Evolutionary conservation across 257 asterid species (phyloP), one percentile per base, ranked within the genome.

Genomic region (Nicotiana tabacum): DNA sequence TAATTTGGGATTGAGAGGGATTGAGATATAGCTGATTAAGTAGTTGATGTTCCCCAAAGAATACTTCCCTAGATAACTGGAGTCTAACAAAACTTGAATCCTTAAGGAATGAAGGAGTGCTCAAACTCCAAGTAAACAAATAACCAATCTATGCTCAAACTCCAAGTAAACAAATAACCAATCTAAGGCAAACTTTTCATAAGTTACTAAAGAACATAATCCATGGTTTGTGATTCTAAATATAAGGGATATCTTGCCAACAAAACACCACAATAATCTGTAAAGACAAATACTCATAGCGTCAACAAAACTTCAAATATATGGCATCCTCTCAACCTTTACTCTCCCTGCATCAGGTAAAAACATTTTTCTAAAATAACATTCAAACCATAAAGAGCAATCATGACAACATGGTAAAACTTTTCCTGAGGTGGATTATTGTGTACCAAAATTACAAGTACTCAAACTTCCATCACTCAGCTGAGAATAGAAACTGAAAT

Each of bases 381-480:
- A 82, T 57, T 83, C 83, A 82, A 37, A 58, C 84, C 82, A 82
- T 78, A 78, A 74, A 81, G 33, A 72, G 78, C n/a, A 72, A 53
- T 72, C 78, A 72, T 46, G 78, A 72, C 35, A 29, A 29, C 39
- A 72, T 11, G 37, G 85, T 83, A 57, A 83, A 83, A 37, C 58
- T 16, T 35, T 57, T 85, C 81, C 83, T 67, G 88, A 84, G 86
- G 86, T 80, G 76, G 85, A 90, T 86, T 87, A 85, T 89, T 87
- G 84, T 66, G 85, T 85, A 82, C 84, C 89, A 88, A 48, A 46
- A 85, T 84, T 82, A 86, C 89, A 87, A 85, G 85, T 66, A 83
- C 91, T 86, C 89, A 83, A 88, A 84, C 86, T 90, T 85, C 89
- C 87, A 87, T 85, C 84, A 65, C 85, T 87, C 88, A 55, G 74